Evolutionary conservation across 2,329 filamentous ascomycete species (phyloP), one percentile per base, ranked within the genome.

Genomic region (Hymenoscyphus fructigenus): DNA sequence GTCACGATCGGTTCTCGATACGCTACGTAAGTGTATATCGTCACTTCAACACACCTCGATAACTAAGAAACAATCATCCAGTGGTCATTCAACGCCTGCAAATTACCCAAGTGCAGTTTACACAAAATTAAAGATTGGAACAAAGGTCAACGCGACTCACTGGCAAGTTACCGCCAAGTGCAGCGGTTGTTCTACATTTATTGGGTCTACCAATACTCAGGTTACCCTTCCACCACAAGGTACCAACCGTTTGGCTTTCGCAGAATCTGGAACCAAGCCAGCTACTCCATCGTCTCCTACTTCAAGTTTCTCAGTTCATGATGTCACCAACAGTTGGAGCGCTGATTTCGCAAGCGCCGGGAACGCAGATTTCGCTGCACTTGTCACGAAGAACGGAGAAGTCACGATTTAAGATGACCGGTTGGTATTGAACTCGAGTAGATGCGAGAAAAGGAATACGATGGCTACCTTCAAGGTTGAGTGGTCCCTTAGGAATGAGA

Each of bases 81-180:
- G 15, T 23, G 55, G 44, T 20, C 29, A 17, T 50, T 41, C 29
- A 17, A 38, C 5, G 5, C 67, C 67, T 29, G 26, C 65, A 26
- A 32, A 36, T 14, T 68, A 65, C 32, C 62, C 29, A 10, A 55
- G 47, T n/a, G 67, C 67, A 17, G 41, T 61, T 3, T 66, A 65
- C 38, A 41, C 47, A 6, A 29, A 62, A 15, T 59, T 68, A 20
- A 66, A 66, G 36, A 62, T 63, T 20, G 67, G 67, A 9, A 68
- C 67, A 1, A 59, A 65, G n/a, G 61, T 62, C 5, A 68, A 68
- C 41, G 38, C 57, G 3, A 68, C 63, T 20, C 67, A 68, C 50
- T 64, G 60, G 57, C 63, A 65, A 58, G 61, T 61, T 53, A 68
- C 67, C 12, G 65, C 63, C 5, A 68, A 68, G 59, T 68, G 67